Conservation (phyloP, 1,284 basidiomycete species). For the Peniophora sp. region DNA sequence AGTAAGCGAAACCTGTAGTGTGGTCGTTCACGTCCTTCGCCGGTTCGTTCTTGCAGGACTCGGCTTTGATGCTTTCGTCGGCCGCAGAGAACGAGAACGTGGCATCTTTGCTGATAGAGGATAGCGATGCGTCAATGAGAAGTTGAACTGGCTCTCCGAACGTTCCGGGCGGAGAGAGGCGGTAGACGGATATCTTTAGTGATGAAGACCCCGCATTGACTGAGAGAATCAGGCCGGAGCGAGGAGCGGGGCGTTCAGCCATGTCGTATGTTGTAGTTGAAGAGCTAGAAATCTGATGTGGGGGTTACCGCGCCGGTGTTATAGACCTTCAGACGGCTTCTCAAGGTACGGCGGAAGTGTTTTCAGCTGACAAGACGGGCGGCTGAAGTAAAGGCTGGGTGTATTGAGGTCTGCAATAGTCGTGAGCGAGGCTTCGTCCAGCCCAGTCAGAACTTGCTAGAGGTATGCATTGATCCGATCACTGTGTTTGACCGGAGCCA, state of each 20-base stretch:
- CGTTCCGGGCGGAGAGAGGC: slow-evolving; percentile 15
- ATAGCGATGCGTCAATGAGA: slow-evolving; percentile 41
- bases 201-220: slow-evolving; percentile 71
- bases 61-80: slow-evolving; percentile 14
- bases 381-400: too few species aligned
- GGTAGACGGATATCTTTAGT: slow-evolving; percentile 67
- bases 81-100: slow-evolving; percentile 38
- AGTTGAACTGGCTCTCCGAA: slow-evolving; percentile 32
- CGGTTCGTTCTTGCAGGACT: slow-evolving; percentile 28
- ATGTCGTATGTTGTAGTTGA: not conserved
- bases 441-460: too few species aligned
- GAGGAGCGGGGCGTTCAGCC: slow-evolving; percentile 3
- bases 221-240: slow-evolving; percentile 40
- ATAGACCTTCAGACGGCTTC: too few species aligned
- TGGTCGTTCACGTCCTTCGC: slow-evolving; percentile 41
- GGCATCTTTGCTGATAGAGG: slow-evolving; percentile 50
- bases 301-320: too few species aligned
- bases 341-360: too few species aligned
- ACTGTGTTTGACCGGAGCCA: too few species aligned
- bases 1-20: slow-evolving; percentile 55
- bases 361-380: too few species aligned
- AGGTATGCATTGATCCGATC: too few species aligned
- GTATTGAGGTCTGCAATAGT: too few species aligned
- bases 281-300: too few species aligned
- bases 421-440: too few species aligned